Conservation (phyloP, 495 filamentous ascomycete genomes). For the Friedmanniomyces endolithicus region DNA sequence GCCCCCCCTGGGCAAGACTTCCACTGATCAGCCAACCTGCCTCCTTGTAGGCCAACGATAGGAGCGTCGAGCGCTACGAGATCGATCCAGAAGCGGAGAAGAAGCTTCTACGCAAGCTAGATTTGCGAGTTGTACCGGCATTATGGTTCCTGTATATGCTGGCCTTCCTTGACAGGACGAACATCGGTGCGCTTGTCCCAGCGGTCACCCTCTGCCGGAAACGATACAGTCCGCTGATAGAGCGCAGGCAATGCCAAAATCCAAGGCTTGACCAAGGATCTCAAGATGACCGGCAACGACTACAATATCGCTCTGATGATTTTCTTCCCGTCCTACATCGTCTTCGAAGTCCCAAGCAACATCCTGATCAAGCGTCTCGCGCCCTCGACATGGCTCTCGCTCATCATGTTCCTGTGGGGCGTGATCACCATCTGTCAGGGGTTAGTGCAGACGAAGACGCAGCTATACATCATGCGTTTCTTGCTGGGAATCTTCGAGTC, state of each 20-base stretch:
- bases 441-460: constrained; percentile 40
- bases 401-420: constrained; percentile 46
- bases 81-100: constrained; percentile 25
- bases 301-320: constrained; percentile 52
- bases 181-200: constrained; percentile 34
- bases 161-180: constrained; percentile 42
- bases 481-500: constrained; percentile 47
- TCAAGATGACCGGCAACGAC: constrained; percentile 43
- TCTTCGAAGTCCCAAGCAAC: constrained; percentile 55
- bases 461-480: constrained; percentile 46
- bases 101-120: constrained; percentile 24
- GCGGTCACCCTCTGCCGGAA: not conserved
- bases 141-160: constrained; percentile 36
- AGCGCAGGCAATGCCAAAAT: constrained; percentile 44
- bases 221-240: not conserved
- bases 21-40: not conserved
- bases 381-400: constrained; percentile 45
- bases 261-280: constrained; percentile 46
- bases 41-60: constrained; percentile 8
- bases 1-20: not conserved
- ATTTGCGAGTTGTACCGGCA: constrained; percentile 28
- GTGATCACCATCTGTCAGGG: constrained; percentile 47
- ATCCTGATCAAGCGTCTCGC: constrained; percentile 52
- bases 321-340: constrained; percentile 55
- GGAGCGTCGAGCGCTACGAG: constrained; percentile 3